Evolutionary conservation across 345 rosid species (phyloP).

Genomic region (Kandelia obovata): DNA sequence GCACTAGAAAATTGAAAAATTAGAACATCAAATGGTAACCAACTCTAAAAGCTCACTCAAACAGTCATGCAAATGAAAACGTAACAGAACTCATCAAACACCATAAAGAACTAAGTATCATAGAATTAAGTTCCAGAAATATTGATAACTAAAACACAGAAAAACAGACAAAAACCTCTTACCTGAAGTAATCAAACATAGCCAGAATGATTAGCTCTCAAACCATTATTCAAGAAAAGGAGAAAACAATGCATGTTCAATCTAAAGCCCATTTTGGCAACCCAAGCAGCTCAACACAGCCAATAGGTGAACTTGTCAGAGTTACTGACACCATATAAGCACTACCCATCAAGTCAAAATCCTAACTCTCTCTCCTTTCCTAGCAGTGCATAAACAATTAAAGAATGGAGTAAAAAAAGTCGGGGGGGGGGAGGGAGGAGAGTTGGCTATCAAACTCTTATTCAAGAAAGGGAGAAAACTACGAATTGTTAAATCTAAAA

Average conservation of each 20-base stretch:
- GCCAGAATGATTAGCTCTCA: no score
- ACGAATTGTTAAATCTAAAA: no score
- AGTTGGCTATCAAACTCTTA: no score
- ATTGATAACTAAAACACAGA: neutral
- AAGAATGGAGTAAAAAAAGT: neutral
- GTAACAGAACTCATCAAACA: neutral
- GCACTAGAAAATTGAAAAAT: neutral
- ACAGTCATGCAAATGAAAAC: neutral
- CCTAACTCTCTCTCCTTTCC: neutral
- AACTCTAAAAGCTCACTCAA: no score
- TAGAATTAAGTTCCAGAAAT: neutral
- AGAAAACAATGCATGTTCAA: neutral
- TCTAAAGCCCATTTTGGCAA: neutral
- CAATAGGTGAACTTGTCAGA: neutral
- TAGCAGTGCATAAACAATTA: neutral
- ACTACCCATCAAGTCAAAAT: neutral
- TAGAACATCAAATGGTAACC: neutral
- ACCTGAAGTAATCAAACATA: no score
- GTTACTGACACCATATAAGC: neutral
- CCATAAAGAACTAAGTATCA: neutral
- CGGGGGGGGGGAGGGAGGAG: no score
- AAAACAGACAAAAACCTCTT: slow-evolving; percentile 2
- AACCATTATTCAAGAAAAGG: no score
- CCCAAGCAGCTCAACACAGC: neutral
- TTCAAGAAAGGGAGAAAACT: no score